Evolutionary conservation across 1,284 basidiomycete species (phyloP), one percentile per base, ranked within the genome.

Genomic region (Sanguinoderma infundibulare): DNA sequence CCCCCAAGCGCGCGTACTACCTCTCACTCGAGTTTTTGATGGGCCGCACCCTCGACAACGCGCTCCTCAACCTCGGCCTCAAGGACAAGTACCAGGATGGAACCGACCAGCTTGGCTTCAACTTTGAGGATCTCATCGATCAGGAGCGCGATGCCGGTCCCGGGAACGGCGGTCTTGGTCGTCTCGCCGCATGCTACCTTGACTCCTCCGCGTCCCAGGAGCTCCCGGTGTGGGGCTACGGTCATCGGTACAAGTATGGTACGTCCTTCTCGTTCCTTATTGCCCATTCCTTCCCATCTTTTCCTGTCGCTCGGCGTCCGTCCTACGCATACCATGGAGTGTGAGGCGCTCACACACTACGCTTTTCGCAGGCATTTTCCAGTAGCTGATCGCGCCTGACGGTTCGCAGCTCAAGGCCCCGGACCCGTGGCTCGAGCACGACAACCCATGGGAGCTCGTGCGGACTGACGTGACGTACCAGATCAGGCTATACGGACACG

Each of bases 101-200:
- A 12, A 76, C 92, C 50, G 73, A 85, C 35, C 81, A 87, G 66
- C 91, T 98, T 62, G 95, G 95, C 2, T 96, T 95, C 79, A 87
- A 82, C 73, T 84, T 95, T 67, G 94, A 96, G 73, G 94, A 96
- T 70, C 78, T 96, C 55, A 79, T 97, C 53, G 91, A 90, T 57
- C 81, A 90, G 71, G 95, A 97, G 74, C 88, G 95, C 57, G 95
- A 97, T 72, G 94, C 95, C 1, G 95, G 86, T 17, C 83, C 96
- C 20, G 95, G 94, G 10, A 96, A 96, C 71, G 91, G 90, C 63
- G 92, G 95, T 67, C 83, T 97, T 14, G 95, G 95, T 1, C 92
- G 95, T 55, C 85, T 98, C 40, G 95, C 95, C 1, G 95, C 95
- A 1, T 98, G 95, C 79, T 97, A 96, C 76, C 86, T 96, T 63